Evolutionary conservation across 306 rosid species (phyloP), one percentile per base, ranked within the genome.

Genomic region (Citrullus mucosospermus): DNA sequence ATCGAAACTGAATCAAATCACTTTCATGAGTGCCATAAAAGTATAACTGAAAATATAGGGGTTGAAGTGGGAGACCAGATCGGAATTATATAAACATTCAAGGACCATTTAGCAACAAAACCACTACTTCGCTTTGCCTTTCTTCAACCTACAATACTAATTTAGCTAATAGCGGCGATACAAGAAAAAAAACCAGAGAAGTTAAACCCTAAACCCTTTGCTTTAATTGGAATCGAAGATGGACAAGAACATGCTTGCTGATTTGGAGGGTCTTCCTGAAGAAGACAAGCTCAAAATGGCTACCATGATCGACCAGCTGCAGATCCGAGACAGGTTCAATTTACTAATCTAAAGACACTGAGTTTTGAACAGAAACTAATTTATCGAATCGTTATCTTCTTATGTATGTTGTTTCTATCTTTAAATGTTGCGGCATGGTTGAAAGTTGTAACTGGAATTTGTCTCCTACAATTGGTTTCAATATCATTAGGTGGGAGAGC

Each of bases 301-400:
- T 34, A 20, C 85, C 82, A 79, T 86, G 73, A 86, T 84, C 25
- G 90, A 89, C 9, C 87, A 88, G 57, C 91, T 89, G 70, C 97
- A 90, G 83, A 71, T 83, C 39, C 91, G 92, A 34, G 98, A 93
- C 87, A 91, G 97, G 97, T 91, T 81, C 16, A n/a, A 18, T 55
- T 7, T 46, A 8, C n/a, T 18, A 30, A 3, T 36, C 34, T 75
- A 13, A n/a, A 18, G 8, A 1, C 32, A n/a, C 20, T 2, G 15
- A 20, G 25, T 30, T 75, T 16, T 53, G 54, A 20, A 30, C 8
- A 75, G 1, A 10, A 39, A 18, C 8, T 55, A 57, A 36, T 34
- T 55, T 56, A 3, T 54, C 17, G 12, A 38, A 34, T 10, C 48
- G 8, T 36, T 56, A 67, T 20, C 36, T 75, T 18, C 3, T 11